Conservation (phyloP, 2,329 filamentous ascomycete species). For the Penicillium oxalicum region DNA sequence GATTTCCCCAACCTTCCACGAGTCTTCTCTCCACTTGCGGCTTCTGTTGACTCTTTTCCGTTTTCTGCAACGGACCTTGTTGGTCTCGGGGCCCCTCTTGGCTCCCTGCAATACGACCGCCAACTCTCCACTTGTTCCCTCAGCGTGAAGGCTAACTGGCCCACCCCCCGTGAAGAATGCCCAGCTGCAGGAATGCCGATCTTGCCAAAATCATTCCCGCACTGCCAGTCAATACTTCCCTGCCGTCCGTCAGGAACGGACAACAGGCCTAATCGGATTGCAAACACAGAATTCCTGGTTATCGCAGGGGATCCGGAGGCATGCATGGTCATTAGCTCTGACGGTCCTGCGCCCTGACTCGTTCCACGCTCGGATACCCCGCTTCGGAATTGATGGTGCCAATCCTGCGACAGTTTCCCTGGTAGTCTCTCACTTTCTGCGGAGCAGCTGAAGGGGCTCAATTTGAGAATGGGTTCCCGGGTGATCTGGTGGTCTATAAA, state of each 20-base stretch:
- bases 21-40: no score
- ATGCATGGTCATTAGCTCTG: not conserved
- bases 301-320: not conserved
- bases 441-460: not conserved
- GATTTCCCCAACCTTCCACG: not conserved
- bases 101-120: not conserved
- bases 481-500: not conserved
- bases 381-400: not conserved
- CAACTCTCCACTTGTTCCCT: not conserved
- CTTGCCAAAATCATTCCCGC: slow-evolving; percentile 2
- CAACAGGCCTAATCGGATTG: slow-evolving; percentile 7
- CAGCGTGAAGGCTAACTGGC: not conserved
- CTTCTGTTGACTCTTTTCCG: no score
- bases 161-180: slow-evolving; percentile 9
- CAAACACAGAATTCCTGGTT: not conserved
- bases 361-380: not conserved
- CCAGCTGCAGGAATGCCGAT: slow-evolving; percentile 15
- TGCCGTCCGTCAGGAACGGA: slow-evolving; percentile 5
- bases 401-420: not conserved
- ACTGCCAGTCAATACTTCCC: slow-evolving; percentile 12
- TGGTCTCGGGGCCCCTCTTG: not conserved
- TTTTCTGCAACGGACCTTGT: no score
- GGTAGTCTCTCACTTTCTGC: not conserved
- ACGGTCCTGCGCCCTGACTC: not conserved
- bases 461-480: no score